Base-by-base conservation (phyloP, 306 rosid genomes). In the Betula pendula region DNA sequence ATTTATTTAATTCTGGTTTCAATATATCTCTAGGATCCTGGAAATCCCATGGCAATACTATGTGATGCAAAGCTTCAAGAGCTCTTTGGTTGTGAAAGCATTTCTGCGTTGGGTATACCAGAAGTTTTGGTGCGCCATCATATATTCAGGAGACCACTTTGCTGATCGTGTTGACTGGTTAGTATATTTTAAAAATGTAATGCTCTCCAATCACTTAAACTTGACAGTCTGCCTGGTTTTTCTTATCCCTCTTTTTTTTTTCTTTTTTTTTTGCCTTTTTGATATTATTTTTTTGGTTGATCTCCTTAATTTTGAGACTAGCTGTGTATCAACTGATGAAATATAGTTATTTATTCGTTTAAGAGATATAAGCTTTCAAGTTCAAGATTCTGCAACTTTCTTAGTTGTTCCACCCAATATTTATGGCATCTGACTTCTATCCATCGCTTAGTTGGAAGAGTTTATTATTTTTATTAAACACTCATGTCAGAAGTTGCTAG, bases 51-150 rank as follows among this genome's bases (percentile, higher is more conserved):
- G 96, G 87, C 87, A 50, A 84, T 90, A 63, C 38, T 78, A 63
- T 92, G 96, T 69, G 96, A 92, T 79, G 83, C 87, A 71, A 92
- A 89, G 87, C 92, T 90, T 77, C 93, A 82, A 72, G 96, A 90
- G 82, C 82, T 92, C 71, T 90, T 92, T 58, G 93, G 97, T 82
- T 89, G 92, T 77, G 91, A 83, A 71, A 92, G 92, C 84, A 92
- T 92, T 77, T 80, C 90, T 47, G 91, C 96, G 14, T 73, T 87
- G 81, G 93, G 93, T 78, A 90, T 92, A 73, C 91, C 91, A 8
- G 93, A 90, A 81, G 91, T 89, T 65, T 84, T 92, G 85, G 83
- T 84, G 35, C 88, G 90, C 60, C 89, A 82, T 80, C 97, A 92
- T 83, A 86, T 92, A 76, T 78, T 78, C 87, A 85, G 94, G 77